A percentile compares a stretch with the other conserved stretches of the same genome.
phyloP scores from a whole-genome alignment of 2,329 filamentous ascomycete species.

The Lachnellula cervina region DNA sequence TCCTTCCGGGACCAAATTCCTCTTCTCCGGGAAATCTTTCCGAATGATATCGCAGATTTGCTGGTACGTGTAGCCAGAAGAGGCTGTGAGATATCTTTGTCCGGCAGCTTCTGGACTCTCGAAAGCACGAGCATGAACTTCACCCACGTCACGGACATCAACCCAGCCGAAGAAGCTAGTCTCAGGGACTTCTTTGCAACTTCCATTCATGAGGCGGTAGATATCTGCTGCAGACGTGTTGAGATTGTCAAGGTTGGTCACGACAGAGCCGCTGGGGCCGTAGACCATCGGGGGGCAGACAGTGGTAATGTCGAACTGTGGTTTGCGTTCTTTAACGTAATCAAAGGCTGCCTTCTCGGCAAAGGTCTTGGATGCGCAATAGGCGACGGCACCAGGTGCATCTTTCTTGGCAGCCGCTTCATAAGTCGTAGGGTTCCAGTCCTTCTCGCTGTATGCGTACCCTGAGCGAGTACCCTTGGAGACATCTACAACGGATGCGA shows the following conservation, averaged over 20 bases:
- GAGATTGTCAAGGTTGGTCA: constrained; percentile 54
- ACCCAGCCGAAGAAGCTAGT: constrained; percentile 48
- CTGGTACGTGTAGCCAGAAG: constrained; percentile 55
- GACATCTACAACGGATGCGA: constrained; percentile 52
- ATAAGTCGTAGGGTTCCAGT: constrained; percentile 49
- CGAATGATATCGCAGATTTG: constrained; percentile 51
- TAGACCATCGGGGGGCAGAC: constrained; percentile 59
- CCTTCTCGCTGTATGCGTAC: constrained; percentile 46
- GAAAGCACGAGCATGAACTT: constrained; percentile 54
- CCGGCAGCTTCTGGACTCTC: constrained; percentile 50
- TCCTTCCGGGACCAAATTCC: constrained; percentile 40
- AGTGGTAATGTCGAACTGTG: constrained; percentile 53
- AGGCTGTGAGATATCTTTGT: constrained; percentile 58
- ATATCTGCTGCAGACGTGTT: constrained; percentile 70
- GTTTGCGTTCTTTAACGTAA: constrained; percentile 47
- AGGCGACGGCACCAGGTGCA: constrained; percentile 14
- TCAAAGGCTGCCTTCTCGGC: constrained; percentile 62
- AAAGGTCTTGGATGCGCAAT: constrained; percentile 50
- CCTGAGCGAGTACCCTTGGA: constrained; percentile 45
- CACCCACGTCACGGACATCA: constrained; percentile 55
- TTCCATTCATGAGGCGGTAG: constrained; percentile 58
- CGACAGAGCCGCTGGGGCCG: constrained; percentile 55
- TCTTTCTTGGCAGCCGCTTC: constrained; percentile 35
- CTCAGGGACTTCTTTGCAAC: constrained; percentile 48
- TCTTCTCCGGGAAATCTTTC: constrained; percentile 48